Evolutionary conservation across 2,329 filamentous ascomycete species (phyloP).

Genomic region (Penicillium expansum): DNA sequence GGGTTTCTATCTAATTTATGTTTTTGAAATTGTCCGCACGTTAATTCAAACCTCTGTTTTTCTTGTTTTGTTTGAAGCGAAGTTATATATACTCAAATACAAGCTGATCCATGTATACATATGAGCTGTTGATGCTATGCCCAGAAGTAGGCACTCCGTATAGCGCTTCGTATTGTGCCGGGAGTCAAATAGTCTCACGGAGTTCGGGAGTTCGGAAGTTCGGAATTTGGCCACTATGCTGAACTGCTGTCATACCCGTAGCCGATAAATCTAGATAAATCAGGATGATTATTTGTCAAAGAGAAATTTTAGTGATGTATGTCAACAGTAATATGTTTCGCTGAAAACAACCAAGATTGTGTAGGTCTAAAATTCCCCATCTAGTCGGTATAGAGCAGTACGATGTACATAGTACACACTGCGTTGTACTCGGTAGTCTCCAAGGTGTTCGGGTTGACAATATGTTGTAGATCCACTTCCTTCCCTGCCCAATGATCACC

Average conservation of each 20-base stretch:
- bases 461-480: constrained; percentile 11
- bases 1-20: no score
- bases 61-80: no score
- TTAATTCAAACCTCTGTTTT: no score
- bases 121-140: neutral
- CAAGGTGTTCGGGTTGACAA: neutral
- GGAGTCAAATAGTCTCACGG: neutral
- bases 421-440: neutral
- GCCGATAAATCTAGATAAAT: neutral
- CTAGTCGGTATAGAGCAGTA: neutral
- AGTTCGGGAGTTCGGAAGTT: neutral
- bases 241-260: neutral
- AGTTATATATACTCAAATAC: no score
- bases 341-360: no score
- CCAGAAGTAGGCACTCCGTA: neutral
- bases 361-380: neutral
- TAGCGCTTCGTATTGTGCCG: neutral
- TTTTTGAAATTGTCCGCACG: neutral
- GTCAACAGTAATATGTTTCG: neutral
- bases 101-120: neutral
- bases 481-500: constrained; percentile 10
- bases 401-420: neutral
- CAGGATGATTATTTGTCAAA: no score
- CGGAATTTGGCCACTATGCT: neutral
- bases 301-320: neutral